These are phyloP conservation scores for Saksenaea vasiformis DNA, from an alignment of 371 early-diverging fungal genomes.

Conservation along the genomic window DNA sequence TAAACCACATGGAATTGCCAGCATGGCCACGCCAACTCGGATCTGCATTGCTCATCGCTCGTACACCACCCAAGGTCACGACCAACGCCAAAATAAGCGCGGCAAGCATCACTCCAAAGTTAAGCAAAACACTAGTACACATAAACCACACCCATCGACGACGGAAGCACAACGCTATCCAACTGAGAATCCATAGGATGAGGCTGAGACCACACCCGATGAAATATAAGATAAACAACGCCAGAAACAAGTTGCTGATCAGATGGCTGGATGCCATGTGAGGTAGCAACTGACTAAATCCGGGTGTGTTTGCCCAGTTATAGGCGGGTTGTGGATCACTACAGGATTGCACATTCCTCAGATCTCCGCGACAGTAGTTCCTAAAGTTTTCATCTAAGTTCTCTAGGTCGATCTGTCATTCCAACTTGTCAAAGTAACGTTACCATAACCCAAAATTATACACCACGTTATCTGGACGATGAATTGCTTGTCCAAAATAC, in stretches of 20 bases:
- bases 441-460: conserved; percentile 41
- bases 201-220: conserved; percentile 35
- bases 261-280: conserved; percentile 10
- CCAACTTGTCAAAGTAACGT: too few relatives aligned
- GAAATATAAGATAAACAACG: conserved; percentile 38
- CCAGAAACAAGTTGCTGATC: conserved; percentile 27
- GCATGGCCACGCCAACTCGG: conserved; percentile 8
- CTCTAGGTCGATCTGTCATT: too few relatives aligned
- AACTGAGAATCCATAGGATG: conserved; percentile 35
- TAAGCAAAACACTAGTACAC: conserved; percentile 29
- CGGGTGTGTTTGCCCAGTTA: conserved; percentile 44
- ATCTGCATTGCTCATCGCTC: conserved; percentile 13
- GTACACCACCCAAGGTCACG: conserved; percentile 21
- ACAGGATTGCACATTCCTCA: conserved; percentile 8
- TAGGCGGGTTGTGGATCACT: conserved; percentile 24
- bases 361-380: conserved; percentile 17
- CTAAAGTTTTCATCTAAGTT: too few relatives aligned
- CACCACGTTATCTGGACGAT: conserved; percentile 10
- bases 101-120: conserved; percentile 32
- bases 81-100: conserved; percentile 31
- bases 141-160: conserved; percentile 22
- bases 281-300: conserved; percentile 17
- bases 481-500: conserved; percentile 25
- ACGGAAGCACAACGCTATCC: conserved; percentile 28
- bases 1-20: conserved; percentile 20